Evolutionary conservation across 257 asterid species (phyloP).

Genomic region (Plantago ovata): DNA sequence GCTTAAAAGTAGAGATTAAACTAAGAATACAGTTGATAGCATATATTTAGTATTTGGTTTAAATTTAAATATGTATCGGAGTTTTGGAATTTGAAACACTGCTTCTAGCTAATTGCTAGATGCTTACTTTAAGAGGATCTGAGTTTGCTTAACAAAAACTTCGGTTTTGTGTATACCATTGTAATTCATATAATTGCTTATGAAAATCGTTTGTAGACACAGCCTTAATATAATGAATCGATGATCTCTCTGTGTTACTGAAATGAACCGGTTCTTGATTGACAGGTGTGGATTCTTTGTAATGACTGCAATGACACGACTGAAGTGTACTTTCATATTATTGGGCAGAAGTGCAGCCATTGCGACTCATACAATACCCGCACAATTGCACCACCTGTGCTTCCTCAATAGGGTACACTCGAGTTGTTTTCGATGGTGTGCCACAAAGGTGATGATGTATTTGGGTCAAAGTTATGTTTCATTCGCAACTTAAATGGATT

Average conservation of each 20-base stretch:
- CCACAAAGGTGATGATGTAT: slow-evolving; percentile 7
- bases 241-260: slow-evolving; percentile 2
- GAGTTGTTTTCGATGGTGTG: slow-evolving; percentile 13
- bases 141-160: too few relatives aligned
- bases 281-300: slow-evolving; percentile 91
- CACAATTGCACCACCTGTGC: slow-evolving; percentile 75
- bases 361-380: slow-evolving; percentile 88
- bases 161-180: too few relatives aligned
- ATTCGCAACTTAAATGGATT: background rate
- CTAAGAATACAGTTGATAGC: too few relatives aligned
- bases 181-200: too few relatives aligned
- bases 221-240: too few relatives aligned
- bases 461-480: slow-evolving; percentile 2
- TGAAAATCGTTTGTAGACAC: too few relatives aligned
- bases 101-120: too few relatives aligned
- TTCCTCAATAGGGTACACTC: slow-evolving; percentile 46
- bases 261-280: slow-evolving; percentile 1
- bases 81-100: too few relatives aligned
- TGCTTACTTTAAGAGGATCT: too few relatives aligned
- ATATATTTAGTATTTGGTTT: too few relatives aligned
- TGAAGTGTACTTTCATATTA: slow-evolving; percentile 82
- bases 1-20: too few relatives aligned
- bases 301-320: slow-evolving; percentile 93
- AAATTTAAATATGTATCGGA: too few relatives aligned
- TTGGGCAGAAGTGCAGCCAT: slow-evolving; percentile 91